Evolutionary conservation across 1,284 basidiomycete genomes (phyloP).

Genomic region (Stygiomarasmius scandens): DNA sequence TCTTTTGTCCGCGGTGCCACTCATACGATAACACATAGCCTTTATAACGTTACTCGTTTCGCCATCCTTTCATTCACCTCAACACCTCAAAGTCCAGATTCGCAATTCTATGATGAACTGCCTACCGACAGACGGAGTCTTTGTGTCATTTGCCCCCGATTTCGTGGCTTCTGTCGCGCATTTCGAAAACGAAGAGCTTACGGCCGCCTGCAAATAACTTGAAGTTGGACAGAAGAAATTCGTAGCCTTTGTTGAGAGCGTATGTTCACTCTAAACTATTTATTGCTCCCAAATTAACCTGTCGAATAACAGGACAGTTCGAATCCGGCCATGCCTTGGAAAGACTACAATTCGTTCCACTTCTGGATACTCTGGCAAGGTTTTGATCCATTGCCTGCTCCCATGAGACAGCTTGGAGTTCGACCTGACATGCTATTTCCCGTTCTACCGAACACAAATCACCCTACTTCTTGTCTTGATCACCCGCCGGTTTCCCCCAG

Average conservation of each 20-base stretch:
- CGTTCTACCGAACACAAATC: constrained; percentile 11
- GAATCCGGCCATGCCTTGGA: neutral
- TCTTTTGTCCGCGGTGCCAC: too few species aligned
- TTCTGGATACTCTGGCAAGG: constrained; percentile 10
- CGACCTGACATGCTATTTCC: constrained; percentile 13
- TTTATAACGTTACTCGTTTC: too few species aligned
- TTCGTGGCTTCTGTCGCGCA: constrained; percentile 5
- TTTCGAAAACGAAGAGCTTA: constrained; percentile 8
- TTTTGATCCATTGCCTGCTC: neutral
- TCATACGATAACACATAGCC: too few species aligned
- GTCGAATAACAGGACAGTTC: neutral
- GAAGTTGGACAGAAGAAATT: constrained; percentile 1
- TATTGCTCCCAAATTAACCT: neutral
- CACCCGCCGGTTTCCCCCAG: constrained; percentile 5
- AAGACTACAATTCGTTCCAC: constrained; percentile 1
- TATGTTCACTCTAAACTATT: neutral
- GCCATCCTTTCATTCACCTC: too few species aligned
- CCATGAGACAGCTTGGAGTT: neutral
- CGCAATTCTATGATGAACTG: neutral
- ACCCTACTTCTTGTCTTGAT: neutral
- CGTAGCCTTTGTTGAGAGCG: constrained; percentile 5
- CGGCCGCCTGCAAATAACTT: constrained; percentile 5
- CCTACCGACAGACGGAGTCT: constrained; percentile 2
- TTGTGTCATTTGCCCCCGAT: constrained; percentile 10
- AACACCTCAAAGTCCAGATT: too few species aligned